These are phyloP conservation scores for Kwoniella mangroviensis DNA, from an alignment of 768 basidiomycete genomes.

Conservation along the genomic window DNA sequence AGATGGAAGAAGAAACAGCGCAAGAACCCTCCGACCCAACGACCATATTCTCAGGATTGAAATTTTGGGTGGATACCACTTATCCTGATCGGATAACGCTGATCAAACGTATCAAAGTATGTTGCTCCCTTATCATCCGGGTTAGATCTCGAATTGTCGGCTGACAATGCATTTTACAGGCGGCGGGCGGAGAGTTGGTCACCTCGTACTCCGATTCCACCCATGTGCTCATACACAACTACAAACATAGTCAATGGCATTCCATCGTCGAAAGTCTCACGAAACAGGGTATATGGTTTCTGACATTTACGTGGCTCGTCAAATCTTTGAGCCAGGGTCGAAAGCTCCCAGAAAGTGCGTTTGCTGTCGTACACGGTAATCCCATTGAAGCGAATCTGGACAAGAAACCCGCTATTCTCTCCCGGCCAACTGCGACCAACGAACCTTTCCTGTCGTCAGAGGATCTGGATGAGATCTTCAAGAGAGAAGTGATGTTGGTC, in stretches of 20 bases:
- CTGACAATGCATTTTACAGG: conserved; percentile 8
- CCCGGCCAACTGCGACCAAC: not conserved
- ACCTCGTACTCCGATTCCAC: conserved; percentile 29
- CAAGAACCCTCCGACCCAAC: conserved; percentile 4
- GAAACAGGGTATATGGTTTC: conserved; percentile 28
- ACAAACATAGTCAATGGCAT: conserved; percentile 25
- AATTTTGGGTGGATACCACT: conserved; percentile 35
- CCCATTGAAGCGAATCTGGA: not conserved
- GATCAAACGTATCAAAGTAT: conserved; percentile 21
- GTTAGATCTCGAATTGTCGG: not conserved
- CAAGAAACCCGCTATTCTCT: not conserved
- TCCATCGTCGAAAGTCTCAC: conserved; percentile 22
- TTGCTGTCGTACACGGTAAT: conserved; percentile 12
- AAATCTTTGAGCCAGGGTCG: conserved; percentile 17
- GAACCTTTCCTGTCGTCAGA: conserved; percentile 1
- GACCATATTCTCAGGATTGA: conserved; percentile 22
- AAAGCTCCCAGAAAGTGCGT: conserved; percentile 23
- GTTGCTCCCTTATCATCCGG: conserved; percentile 1
- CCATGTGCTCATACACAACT: conserved; percentile 36
- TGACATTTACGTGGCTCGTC: conserved; percentile 20
- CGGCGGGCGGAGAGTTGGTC: conserved; percentile 21
- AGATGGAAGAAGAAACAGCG: not conserved
- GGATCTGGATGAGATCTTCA: conserved; percentile 14
- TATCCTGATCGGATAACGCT: conserved; percentile 19
- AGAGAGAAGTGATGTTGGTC: conserved; percentile 4